Percentiles rank a stretch among this genome's conserved stretches.
Conservation (phyloP, 2,329 filamentous ascomycete species). For the Pleomassaria siparia region DNA sequence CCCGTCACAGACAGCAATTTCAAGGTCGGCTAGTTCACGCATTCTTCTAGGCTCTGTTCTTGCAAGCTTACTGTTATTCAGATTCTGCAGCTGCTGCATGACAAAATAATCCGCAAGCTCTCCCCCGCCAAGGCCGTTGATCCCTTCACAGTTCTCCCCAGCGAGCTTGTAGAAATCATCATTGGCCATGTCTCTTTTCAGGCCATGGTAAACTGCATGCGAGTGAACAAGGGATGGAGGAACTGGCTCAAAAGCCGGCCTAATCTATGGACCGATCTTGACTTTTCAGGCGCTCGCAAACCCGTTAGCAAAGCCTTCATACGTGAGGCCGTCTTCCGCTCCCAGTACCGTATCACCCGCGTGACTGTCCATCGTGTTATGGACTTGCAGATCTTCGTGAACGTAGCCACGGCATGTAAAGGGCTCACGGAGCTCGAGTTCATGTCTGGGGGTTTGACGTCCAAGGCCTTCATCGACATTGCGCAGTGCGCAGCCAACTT, state of each 20-base stretch:
- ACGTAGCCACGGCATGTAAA: constrained; percentile 42
- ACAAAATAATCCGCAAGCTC: constrained; percentile 47
- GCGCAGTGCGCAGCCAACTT: constrained; percentile 26
- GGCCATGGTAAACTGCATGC: constrained; percentile 53
- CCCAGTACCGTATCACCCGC: constrained; percentile 38
- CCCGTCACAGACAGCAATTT: constrained; percentile 40
- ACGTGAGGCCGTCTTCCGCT: constrained; percentile 45
- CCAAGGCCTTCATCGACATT: constrained; percentile 34
- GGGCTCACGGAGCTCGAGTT: constrained; percentile 36
- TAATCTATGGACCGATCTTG: constrained; percentile 55
- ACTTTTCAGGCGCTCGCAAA: constrained; percentile 51
- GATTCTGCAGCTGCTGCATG: constrained; percentile 50
- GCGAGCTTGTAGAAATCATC: constrained; percentile 56
- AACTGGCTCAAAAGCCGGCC: constrained; percentile 51
- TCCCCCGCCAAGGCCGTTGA: constrained; percentile 50
- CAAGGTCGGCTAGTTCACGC: constrained; percentile 18
- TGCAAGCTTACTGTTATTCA: constrained; percentile 19
- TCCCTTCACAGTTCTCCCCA: constrained; percentile 56
- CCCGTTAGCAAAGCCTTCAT: constrained; percentile 48
- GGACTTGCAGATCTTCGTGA: constrained; percentile 45
- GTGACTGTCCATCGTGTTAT: constrained; percentile 39
- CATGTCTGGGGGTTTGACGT: constrained; percentile 24
- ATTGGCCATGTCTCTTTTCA: constrained; percentile 56
- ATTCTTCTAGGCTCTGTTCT: neutral
- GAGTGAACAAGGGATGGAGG: constrained; percentile 60